Base-by-base conservation (phyloP, 2,329 filamentous ascomycete genomes). In the Ascosphaera apis region DNA sequence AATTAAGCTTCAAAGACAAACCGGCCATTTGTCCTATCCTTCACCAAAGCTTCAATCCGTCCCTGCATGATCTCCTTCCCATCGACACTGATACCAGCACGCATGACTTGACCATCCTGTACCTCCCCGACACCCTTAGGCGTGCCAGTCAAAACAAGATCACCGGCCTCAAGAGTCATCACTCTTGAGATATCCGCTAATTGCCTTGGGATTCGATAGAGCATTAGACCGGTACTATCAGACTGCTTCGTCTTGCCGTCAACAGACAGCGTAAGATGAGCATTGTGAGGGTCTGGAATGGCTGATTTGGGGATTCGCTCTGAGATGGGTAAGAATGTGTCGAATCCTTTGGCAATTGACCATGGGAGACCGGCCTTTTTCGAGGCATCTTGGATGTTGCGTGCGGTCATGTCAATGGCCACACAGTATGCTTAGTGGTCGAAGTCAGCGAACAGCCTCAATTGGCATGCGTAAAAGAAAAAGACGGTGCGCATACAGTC, bases 291-390 rank as follows among this genome's bases (percentile, higher is more conserved):
- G 57, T 95, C 72, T 9, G 76, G 69, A 45, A 98, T 82, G 44
- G 67, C 65, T 25, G 69, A 64, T 61, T 91, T 91, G 45, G 72
- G 63, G 48, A 98, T 91, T 37, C 80, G 64, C 43, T 76, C 63
- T 54, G 76, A 81, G 50, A 98, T 68, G 39, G 88, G 88, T 36
- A 91, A 66, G 63, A 98, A 98, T 2, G 88, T 95, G 56, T 98
- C 88, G 53, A 95, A 98, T 33, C 88, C 88, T 63, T 98, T 98
- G 46, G 81, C 77, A 45, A 93, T 93, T 48, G 75, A 73, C 88
- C 88, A 98, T 5, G 88, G 88, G 12, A 95, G 72, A 25, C 88
- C 83, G 65, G 88, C 92, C 60, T 78, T 82, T 70, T 95, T 98
- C 44, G 86, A 86, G 61, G 93, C 83, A 47, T 92, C 80, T 60